phyloP scores from a whole-genome alignment of 129 eudicot species.

The Escallonia rubra region DNA sequence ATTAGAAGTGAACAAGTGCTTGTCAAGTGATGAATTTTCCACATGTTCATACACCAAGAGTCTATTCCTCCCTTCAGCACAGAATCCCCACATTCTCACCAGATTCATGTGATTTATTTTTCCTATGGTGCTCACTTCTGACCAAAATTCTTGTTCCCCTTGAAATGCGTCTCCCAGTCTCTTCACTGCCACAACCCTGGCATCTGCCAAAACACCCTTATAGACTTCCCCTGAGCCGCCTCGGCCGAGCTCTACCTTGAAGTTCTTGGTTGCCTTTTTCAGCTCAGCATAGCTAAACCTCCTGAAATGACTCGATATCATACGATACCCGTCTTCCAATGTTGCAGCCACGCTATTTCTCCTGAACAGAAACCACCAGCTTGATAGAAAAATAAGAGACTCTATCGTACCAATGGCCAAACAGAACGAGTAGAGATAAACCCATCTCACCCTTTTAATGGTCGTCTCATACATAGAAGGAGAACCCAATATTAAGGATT shows the following conservation, averaged over 20 bases:
- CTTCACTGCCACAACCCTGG: constrained; percentile 10
- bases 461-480: constrained; percentile 19
- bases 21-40: constrained; percentile 5
- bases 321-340: constrained; percentile 39
- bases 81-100: constrained; percentile 10
- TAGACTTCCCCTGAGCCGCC: constrained; percentile 13
- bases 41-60: constrained; percentile 7
- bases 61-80: constrained; percentile 1
- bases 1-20: neutral
- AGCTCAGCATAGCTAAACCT: constrained; percentile 7
- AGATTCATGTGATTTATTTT: constrained; percentile 9
- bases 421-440: constrained; percentile 31
- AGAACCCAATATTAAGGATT: constrained; percentile 11
- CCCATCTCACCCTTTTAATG: constrained; percentile 26
- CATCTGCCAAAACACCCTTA: constrained; percentile 2
- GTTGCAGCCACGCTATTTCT: constrained; percentile 19
- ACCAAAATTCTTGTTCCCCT: constrained; percentile 5
- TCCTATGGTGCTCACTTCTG: constrained; percentile 12
- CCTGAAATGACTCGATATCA: constrained; percentile 1
- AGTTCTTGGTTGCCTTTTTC: constrained; percentile 9
- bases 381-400: constrained; percentile 8
- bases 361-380: constrained; percentile 33
- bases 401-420: constrained; percentile 34
- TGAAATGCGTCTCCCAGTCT: neutral
- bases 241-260: constrained; percentile 1